Evolutionary conservation across 2,329 filamentous ascomycete genomes (phyloP), one percentile per base, ranked within the genome.

Genomic region (Aspergillus caelatus): DNA sequence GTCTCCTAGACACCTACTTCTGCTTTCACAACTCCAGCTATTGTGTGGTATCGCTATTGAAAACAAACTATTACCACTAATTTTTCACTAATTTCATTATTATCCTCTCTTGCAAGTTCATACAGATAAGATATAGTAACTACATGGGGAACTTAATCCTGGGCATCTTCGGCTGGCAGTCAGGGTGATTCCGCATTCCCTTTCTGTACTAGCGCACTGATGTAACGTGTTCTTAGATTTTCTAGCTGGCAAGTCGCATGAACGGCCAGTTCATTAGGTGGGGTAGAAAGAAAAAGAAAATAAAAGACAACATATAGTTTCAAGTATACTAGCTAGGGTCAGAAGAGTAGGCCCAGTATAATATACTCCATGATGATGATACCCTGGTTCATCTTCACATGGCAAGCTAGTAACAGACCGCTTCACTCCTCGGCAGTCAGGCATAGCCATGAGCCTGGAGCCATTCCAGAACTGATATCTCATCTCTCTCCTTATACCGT

Each of bases 401-500:
- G 39, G 39, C 16, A 41, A 41, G 16, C 10, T 28, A 21, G 12
- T 12, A 48, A 16, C 12, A 28, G 21, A 48, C 23, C 45, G 45
- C 21, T 48, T 34, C 32, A 11, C 23, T 36, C 50, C 50, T 43
- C 30, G 19, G 21, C 48, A 28, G 56, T 81, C 71, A 84, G 21
- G 77, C 78, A 78, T 91, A 91, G 1, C 83, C 84, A 75, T 89
- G 84, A 28, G 82, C 81, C 67, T 79, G 81, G 70, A 98, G 80
- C 94, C 94, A 98, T 80, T 93, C 91, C 78, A 90, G 85, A 60
- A 97, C 85, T 52, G 86, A 82, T 58, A 83, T 84, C 62, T 88
- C 84, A 77, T 98, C 95, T 61, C 95, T 86, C 77, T 88, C 83
- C 75, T 89, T 89, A 82, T 97, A 99, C 46, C 88, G 88, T 5